Percentiles rank a stretch among this genome's conserved stretches.
These are phyloP conservation scores for Cladophialophora yegresii DNA, from an alignment of 2,329 filamentous ascomycete genomes.

Conservation along the genomic window DNA sequence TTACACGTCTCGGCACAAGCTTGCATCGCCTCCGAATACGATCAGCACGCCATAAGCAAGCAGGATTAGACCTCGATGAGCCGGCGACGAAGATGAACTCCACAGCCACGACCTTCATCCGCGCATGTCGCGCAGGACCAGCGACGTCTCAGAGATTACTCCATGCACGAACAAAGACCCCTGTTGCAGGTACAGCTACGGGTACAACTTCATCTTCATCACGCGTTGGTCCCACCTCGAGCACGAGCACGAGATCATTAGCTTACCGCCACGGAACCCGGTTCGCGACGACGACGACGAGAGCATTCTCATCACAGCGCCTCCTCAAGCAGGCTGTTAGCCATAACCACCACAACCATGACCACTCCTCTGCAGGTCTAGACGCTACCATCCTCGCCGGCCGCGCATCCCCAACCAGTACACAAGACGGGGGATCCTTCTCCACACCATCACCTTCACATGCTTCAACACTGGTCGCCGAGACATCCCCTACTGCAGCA, in stretches of 20 bases:
- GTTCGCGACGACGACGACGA: not conserved
- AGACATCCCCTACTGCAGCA: not conserved
- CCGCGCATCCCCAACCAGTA: not conserved
- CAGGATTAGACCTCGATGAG: not conserved
- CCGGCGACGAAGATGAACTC: constrained; percentile 6
- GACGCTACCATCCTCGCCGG: constrained; percentile 13
- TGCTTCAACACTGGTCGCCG: not conserved
- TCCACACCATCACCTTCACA: not conserved
- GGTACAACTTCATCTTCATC: not conserved
- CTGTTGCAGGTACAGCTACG: not conserved
- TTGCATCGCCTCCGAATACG: not conserved
- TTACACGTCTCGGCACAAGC: no score
- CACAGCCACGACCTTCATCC: constrained; percentile 21
- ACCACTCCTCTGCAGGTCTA: not conserved
- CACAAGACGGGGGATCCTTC: not conserved
- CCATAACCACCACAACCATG: not conserved
- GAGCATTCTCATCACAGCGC: constrained; percentile 18
- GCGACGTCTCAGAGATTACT: constrained; percentile 1
- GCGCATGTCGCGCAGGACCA: constrained; percentile 23
- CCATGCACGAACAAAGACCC: not conserved
- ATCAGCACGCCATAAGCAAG: not conserved
- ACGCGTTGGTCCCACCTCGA: not conserved
- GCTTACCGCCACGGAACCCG: not conserved
- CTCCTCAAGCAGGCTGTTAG: constrained; percentile 6
- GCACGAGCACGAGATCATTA: not conserved